phyloP scores from a whole-genome alignment of 2,329 filamentous ascomycete species.

The Annulohypoxylon truncatum region DNA sequence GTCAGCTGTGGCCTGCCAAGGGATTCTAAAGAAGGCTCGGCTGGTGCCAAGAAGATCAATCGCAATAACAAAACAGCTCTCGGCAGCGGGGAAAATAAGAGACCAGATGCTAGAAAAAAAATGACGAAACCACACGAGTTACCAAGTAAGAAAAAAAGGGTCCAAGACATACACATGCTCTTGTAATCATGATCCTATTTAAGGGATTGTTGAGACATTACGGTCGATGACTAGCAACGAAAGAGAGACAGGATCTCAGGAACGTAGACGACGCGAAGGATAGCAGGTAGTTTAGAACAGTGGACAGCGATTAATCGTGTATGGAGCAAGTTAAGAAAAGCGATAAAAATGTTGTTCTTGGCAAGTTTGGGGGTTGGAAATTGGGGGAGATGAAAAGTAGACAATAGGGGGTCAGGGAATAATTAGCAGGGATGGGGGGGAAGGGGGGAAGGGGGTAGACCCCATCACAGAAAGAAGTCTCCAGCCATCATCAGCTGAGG shows the following conservation, averaged over 20 bases:
- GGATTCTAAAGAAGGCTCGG: constrained; percentile 46
- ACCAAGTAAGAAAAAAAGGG: constrained; percentile 18
- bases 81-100: constrained; percentile 39
- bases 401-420: constrained; percentile 35
- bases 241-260: constrained; percentile 29
- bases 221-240: constrained; percentile 32
- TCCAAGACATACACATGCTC: constrained; percentile 50
- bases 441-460: constrained; percentile 5
- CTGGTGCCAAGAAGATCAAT: constrained; percentile 50
- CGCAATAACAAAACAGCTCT: constrained; percentile 37
- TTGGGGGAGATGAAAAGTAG: constrained; percentile 43
- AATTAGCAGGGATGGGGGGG: constrained; percentile 19
- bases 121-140: constrained; percentile 22
- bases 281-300: constrained; percentile 5
- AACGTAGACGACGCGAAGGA: constrained; percentile 28
- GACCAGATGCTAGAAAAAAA: constrained; percentile 4
- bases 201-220: constrained; percentile 46
- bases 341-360: constrained; percentile 50
- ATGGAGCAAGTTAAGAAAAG: constrained; percentile 28
- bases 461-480: constrained; percentile 9
- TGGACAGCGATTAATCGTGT: constrained; percentile 20
- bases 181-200: constrained; percentile 47
- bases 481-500: constrained; percentile 33
- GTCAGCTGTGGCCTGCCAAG: constrained; percentile 50
- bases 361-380: constrained; percentile 48